These are phyloP conservation scores for Ustilago cynodontis DNA, from an alignment of 1,284 basidiomycete genomes.

Conservation along the genomic window DNA sequence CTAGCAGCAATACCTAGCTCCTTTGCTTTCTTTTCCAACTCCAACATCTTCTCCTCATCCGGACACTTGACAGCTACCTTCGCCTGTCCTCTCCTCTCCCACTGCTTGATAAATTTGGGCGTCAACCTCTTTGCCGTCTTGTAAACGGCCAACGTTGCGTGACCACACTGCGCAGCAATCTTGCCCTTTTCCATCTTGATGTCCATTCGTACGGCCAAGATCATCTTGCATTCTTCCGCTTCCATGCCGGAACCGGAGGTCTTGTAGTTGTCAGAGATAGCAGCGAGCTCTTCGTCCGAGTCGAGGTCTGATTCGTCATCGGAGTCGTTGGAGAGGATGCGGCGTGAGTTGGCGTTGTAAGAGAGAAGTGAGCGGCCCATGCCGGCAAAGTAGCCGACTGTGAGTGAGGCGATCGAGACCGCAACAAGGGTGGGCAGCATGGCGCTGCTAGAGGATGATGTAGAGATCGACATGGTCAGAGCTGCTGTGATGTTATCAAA, in stretches of 20 bases:
- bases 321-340: conserved; percentile 16
- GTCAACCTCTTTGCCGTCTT: conserved; percentile 51
- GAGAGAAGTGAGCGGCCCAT: conserved; percentile 55
- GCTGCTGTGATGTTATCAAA: background rate
- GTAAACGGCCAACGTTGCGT: conserved; percentile 67
- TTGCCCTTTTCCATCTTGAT: conserved; percentile 70
- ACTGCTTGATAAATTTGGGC: conserved; percentile 55
- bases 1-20: conserved; percentile 56
- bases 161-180: conserved; percentile 68
- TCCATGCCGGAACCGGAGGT: conserved; percentile 15
- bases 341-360: conserved; percentile 49
- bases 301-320: conserved; percentile 44
- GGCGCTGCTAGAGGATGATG: conserved; percentile 12
- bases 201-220: conserved; percentile 65
- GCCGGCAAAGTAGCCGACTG: conserved; percentile 60
- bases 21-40: conserved; percentile 54
- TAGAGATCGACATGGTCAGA: conserved; percentile 26
- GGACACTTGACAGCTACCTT: conserved; percentile 68
- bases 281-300: conserved; percentile 33
- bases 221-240: conserved; percentile 67
- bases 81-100: conserved; percentile 63
- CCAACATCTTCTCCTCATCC: conserved; percentile 56
- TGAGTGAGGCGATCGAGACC: conserved; percentile 53
- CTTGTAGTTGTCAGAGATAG: conserved; percentile 31
- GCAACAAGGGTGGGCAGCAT: conserved; percentile 47